Evolutionary conservation across 2,329 filamentous ascomycete species (phyloP), one percentile per base, ranked within the genome.

Genomic region (Aspergillus intermedius): DNA sequence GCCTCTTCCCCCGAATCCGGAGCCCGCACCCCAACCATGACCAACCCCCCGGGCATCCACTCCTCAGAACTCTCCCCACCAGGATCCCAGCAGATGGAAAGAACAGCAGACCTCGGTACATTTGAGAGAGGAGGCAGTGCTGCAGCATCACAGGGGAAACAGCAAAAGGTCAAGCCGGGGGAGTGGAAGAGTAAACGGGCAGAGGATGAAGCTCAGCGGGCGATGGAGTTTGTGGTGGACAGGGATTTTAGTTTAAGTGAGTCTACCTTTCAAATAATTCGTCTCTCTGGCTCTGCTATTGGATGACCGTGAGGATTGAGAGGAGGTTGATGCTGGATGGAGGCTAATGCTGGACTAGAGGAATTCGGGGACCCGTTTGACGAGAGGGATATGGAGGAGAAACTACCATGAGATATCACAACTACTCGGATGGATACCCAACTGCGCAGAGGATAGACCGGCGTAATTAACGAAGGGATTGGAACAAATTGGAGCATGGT

Each of bases 171-270:
- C 32, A 65, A 69, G 51, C 76, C 77, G 6, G 75, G 78, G 2
- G 74, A 73, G 42, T 67, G 78, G 78, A 72, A 71, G 55, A 79
- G 72, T 52, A 79, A 77, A 62, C 81, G 80, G 58, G 76, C 77
- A 4, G 63, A 74, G 52, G 80, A 82, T 50, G 80, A 83, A 47
- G 76, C 72, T 54, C 66, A 74, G 40, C 68, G 76, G 22, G 75
- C 74, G 15, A 70, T 72, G 69, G 74, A 76, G 23, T 59, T 58
- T 52, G 55, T 83, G 42, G 59, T 79, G 44, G 77, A 83, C 60
- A 72, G 70, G 56, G 73, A 78, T 40, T 79, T 77, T 55, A 75
- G 65, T 58, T 58, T 75, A 52, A 58, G 74, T 77, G 58, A 54
- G 73, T 64, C 37, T 21, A 22, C 12, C 35, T 35, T 35, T 35